Conservation (phyloP, 345 rosid genomes). For the Sonneratia caseolaris region DNA sequence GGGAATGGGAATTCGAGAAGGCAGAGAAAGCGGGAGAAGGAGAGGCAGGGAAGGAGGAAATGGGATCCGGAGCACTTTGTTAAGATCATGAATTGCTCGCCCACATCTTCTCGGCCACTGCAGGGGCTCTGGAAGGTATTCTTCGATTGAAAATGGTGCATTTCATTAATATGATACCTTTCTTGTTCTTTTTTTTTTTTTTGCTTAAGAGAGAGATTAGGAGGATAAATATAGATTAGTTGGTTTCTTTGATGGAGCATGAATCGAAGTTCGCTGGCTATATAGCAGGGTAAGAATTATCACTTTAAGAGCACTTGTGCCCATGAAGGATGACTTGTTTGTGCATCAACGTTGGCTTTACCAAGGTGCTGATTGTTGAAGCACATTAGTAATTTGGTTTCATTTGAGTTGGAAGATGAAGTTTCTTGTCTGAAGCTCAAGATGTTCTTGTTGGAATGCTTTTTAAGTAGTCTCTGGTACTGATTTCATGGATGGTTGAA, state of each 20-base stretch:
- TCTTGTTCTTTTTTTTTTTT: not conserved
- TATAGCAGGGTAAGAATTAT: not conserved
- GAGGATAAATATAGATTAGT: not conserved
- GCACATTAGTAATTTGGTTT: not conserved
- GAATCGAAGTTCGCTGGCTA: not conserved
- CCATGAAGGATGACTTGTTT: not conserved
- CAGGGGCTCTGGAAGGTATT: conserved; percentile 92
- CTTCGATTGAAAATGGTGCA: not conserved
- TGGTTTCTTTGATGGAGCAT: not conserved
- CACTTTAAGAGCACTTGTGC: not conserved
- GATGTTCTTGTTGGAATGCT: not conserved
- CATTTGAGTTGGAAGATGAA: not conserved
- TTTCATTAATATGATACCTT: not conserved
- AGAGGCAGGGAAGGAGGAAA: conserved; percentile 49
- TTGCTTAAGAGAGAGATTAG: conserved; percentile 1
- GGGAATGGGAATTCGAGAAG: conserved; percentile 52
- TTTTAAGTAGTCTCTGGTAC: not conserved
- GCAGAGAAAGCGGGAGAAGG: conserved; percentile 75
- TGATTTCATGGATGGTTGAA: not conserved
- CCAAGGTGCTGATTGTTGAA: not conserved
- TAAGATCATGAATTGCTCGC: conserved; percentile 57
- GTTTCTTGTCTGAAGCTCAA: not conserved
- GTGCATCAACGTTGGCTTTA: not conserved
- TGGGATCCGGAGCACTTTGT: conserved; percentile 87
- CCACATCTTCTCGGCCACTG: conserved; percentile 54